A percentile compares a stretch with the other conserved stretches of the same genome.
Conservation (phyloP, 2,329 filamentous ascomycete genomes). For the Curvularia spicifera region DNA sequence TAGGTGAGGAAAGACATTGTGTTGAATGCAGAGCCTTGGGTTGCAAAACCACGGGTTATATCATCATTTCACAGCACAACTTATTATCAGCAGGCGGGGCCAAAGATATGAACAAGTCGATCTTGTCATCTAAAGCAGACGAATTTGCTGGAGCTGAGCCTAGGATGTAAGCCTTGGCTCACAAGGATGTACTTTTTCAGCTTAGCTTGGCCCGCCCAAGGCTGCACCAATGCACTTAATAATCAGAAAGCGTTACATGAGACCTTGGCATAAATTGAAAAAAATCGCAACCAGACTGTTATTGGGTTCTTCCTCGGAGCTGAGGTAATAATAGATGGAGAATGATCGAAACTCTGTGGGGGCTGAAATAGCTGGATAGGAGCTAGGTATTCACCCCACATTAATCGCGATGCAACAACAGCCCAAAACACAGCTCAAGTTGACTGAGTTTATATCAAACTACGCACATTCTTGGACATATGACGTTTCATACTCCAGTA, state of each 20-base stretch:
- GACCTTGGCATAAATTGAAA: background rate
- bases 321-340: background rate
- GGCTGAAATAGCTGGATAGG: too few species aligned
- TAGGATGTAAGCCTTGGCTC: background rate
- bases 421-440: too few species aligned
- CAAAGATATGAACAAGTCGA: background rate
- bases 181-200: background rate
- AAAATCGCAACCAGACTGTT: too few species aligned
- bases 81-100: background rate
- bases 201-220: background rate
- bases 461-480: too few species aligned
- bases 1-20: slow-evolving; percentile 13
- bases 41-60: background rate
- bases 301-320: too few species aligned
- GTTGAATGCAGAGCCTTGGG: background rate
- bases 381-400: too few species aligned
- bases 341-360: too few species aligned
- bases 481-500: too few species aligned
- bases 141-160: background rate
- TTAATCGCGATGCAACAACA: too few species aligned
- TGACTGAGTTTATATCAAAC: too few species aligned
- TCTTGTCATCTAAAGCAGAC: background rate
- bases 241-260: background rate
- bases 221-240: background rate
- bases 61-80: background rate